Percentiles rank a stretch among this genome's conserved stretches.
These are phyloP conservation scores for Leccinum sublutescens DNA, from an alignment of 768 basidiomycete genomes.

Conservation along the genomic window DNA sequence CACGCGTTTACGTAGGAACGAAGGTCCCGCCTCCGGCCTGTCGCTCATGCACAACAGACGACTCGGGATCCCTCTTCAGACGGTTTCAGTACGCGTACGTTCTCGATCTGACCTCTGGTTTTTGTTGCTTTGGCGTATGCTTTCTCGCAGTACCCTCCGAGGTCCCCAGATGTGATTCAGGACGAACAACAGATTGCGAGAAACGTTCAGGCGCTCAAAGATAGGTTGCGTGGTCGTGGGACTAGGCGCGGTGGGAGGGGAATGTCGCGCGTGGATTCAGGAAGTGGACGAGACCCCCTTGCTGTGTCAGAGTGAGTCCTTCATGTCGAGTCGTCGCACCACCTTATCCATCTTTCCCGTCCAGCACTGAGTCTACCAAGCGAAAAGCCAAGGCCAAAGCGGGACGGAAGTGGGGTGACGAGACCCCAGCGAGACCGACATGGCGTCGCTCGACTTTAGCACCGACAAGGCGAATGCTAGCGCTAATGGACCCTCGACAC, in stretches of 20 bases:
- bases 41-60: conserved; percentile 36
- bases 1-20: conserved; percentile 53
- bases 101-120: neutral
- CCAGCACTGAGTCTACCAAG: conserved; percentile 62
- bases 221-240: conserved; percentile 73
- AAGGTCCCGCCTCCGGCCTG: conserved; percentile 56
- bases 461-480: conserved; percentile 47
- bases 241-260: conserved; percentile 55
- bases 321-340: neutral
- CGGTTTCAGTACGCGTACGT: conserved; percentile 57
- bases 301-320: conserved; percentile 68
- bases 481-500: conserved; percentile 31
- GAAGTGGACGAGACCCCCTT: conserved; percentile 58
- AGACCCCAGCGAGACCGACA: conserved; percentile 77
- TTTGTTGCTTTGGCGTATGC: neutral
- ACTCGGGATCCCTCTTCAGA: conserved; percentile 51
- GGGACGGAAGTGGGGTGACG: conserved; percentile 92
- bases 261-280: conserved; percentile 46
- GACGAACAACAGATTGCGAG: conserved; percentile 91
- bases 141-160: conserved; percentile 43
- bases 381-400: conserved; percentile 64
- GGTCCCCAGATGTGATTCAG: conserved; percentile 47
- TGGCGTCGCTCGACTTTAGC: conserved; percentile 92
- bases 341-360: conserved; percentile 22
- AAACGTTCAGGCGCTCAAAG: conserved; percentile 89